phyloP scores from a whole-genome alignment of 345 rosid species.

The Acer negundo region DNA sequence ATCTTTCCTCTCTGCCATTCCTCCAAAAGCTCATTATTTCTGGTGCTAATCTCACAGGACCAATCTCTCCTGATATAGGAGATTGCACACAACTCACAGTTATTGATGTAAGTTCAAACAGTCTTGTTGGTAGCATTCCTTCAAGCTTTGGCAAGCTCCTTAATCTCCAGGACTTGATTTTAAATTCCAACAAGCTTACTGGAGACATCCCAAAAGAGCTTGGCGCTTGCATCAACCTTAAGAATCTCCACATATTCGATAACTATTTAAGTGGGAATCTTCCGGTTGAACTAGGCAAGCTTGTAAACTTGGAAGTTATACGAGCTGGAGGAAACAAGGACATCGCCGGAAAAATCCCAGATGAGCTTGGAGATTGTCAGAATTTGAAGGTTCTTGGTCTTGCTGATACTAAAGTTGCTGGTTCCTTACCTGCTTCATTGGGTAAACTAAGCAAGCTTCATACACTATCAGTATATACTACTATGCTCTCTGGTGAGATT shows the following conservation, averaged over 20 bases:
- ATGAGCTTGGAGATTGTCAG: conserved; percentile 68
- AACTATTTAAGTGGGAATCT: conserved; percentile 63
- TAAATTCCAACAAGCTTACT: conserved; percentile 73
- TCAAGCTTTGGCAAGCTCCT: conserved; percentile 65
- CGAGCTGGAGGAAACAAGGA: conserved; percentile 85
- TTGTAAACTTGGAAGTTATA: conserved; percentile 48
- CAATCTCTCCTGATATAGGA: conserved; percentile 55
- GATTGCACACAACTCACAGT: conserved; percentile 43
- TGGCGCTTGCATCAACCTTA: conserved; percentile 56
- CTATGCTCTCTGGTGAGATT: conserved; percentile 73
- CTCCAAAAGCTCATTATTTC: conserved; percentile 58
- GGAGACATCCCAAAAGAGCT: conserved; percentile 70
- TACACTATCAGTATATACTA: conserved; percentile 57
- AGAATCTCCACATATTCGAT: conserved; percentile 61
- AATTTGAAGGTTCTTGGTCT: conserved; percentile 65
- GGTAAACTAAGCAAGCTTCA: conserved; percentile 72
- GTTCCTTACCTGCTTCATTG: conserved; percentile 62
- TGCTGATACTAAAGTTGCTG: conserved; percentile 76
- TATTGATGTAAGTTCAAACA: conserved; percentile 63
- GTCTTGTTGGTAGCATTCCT: conserved; percentile 74
- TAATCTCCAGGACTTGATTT: conserved; percentile 60
- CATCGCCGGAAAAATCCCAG: conserved; percentile 70
- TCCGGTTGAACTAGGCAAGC: conserved; percentile 61
- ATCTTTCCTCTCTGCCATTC: conserved; percentile 48
- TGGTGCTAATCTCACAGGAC: conserved; percentile 66